phyloP scores from a whole-genome alignment of 169 alveolate species.

The Eimeria necatrix region DNA sequence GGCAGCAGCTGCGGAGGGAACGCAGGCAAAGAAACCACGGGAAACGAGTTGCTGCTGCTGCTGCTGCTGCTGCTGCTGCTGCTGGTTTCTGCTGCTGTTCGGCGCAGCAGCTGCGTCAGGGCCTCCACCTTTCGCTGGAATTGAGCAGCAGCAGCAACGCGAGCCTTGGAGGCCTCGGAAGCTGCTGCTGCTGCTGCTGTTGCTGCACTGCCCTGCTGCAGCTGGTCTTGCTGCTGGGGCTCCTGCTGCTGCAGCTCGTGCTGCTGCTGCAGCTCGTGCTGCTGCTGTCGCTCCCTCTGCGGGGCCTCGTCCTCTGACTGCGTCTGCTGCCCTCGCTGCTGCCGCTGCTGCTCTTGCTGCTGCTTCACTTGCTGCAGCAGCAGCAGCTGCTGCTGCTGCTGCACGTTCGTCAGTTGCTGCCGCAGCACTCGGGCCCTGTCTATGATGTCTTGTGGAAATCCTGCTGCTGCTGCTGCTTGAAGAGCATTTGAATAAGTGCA shows the following conservation, averaged over 20 bases:
- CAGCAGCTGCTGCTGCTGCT: background rate
- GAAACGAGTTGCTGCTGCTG: background rate
- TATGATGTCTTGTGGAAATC: conserved; percentile 43
- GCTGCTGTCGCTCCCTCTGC: background rate
- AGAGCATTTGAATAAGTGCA: conserved; percentile 74
- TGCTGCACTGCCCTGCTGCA: background rate
- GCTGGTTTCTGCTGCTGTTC: background rate
- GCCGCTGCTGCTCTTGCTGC: background rate
- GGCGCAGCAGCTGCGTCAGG: background rate
- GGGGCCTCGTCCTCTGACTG: background rate
- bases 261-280: background rate
- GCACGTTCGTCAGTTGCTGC: background rate
- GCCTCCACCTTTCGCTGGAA: background rate
- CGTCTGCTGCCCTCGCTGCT: background rate
- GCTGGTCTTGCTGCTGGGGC: background rate
- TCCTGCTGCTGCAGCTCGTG: background rate
- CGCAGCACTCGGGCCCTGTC: conserved; percentile 41
- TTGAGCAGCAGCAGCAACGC: background rate
- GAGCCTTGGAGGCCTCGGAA: background rate
- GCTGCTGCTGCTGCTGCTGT: conserved; percentile 3
- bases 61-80: conserved; percentile 3
- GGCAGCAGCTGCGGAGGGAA: background rate
- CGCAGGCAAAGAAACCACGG: background rate
- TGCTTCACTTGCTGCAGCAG: too few species aligned
- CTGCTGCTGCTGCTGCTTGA: conserved; percentile 58